phyloP scores from a whole-genome alignment of 2,329 filamentous ascomycete genomes.

The Monosporascus sp. region DNA sequence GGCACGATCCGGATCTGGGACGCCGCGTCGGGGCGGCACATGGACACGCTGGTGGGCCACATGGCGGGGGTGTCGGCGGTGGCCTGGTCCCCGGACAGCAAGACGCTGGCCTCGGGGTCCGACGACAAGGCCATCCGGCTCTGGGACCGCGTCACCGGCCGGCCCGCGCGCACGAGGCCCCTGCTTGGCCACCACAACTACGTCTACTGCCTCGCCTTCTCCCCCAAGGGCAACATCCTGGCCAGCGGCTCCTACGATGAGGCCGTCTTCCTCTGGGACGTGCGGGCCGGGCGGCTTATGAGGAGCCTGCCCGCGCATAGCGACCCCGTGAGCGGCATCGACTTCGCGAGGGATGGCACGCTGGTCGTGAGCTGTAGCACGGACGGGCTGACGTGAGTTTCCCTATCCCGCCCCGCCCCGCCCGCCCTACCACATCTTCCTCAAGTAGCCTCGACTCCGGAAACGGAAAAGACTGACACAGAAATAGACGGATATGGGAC shows the following conservation, averaged over 20 bases:
- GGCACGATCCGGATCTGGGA: slow-evolving; percentile 90
- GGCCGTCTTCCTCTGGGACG: slow-evolving; percentile 95
- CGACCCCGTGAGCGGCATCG: slow-evolving; percentile 88
- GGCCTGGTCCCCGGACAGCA: slow-evolving; percentile 89
- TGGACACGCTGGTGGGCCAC: slow-evolving; percentile 89
- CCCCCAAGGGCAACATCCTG: slow-evolving; percentile 96
- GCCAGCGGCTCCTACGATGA: slow-evolving; percentile 96
- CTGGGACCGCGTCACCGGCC: slow-evolving; percentile 70
- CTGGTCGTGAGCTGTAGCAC: slow-evolving; percentile 87
- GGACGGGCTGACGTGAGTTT: slow-evolving; percentile 74
- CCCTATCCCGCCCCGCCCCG: slow-evolving; percentile 2
- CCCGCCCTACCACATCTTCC: not conserved
- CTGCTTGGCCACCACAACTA: slow-evolving; percentile 93
- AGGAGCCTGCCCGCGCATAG: slow-evolving; percentile 88
- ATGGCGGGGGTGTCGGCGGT: slow-evolving; percentile 88
- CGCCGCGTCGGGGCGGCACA: slow-evolving; percentile 67
- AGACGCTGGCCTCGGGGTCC: slow-evolving; percentile 81
- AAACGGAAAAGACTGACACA: too few relatives aligned
- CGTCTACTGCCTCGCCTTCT: slow-evolving; percentile 88
- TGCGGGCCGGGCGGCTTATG: slow-evolving; percentile 82
- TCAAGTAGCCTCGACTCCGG: not conserved
- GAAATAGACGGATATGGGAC: slow-evolving; percentile 78
- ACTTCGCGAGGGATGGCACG: slow-evolving; percentile 89
- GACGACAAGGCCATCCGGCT: slow-evolving; percentile 95
- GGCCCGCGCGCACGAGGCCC: slow-evolving; percentile 49